These are phyloP conservation scores for Vanderwaltozyma tropicalis DNA, from an alignment of 805 yeast species.

Conservation along the genomic window DNA sequence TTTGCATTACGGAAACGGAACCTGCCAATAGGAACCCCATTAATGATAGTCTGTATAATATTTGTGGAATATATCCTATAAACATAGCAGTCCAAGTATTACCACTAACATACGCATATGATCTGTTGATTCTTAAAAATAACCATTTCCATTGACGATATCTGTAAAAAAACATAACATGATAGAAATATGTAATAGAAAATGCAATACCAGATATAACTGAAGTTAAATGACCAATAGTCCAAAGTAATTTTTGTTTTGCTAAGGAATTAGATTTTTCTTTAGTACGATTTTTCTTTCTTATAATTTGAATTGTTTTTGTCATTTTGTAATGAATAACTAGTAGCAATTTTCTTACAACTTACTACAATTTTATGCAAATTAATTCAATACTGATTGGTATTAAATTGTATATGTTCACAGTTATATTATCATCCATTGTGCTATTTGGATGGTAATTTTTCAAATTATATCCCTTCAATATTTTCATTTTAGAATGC, in stretches of 20 bases:
- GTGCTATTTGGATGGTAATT: no score
- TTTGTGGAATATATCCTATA: slow-evolving; percentile 33
- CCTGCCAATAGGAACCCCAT: slow-evolving; percentile 47
- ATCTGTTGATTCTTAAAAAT: slow-evolving; percentile 18
- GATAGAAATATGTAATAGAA: slow-evolving; percentile 19
- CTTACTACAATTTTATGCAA: no score
- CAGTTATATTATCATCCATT: no score
- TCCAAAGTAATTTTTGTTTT: slow-evolving; percentile 20
- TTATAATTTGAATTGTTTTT: slow-evolving; percentile 17
- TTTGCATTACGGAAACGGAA: slow-evolving; percentile 43
- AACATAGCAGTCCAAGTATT: slow-evolving; percentile 16
- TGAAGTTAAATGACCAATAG: slow-evolving; percentile 20
- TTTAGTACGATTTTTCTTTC: slow-evolving; percentile 13
- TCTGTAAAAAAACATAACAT: slow-evolving; percentile 18
- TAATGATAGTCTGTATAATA: slow-evolving; percentile 45
- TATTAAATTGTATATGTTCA: no score
- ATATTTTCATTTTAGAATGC: no score
- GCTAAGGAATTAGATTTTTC: slow-evolving; percentile 15
- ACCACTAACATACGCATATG: slow-evolving; percentile 12
- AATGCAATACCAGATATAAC: slow-evolving; percentile 21
- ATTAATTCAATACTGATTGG: no score
- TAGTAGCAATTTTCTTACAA: no score
- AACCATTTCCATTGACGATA: slow-evolving; percentile 28
- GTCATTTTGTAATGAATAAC: slow-evolving; percentile 6
- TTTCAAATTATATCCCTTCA: no score